These are phyloP conservation scores for Fistulina hepatica DNA, from an alignment of 1,284 basidiomycete genomes.

Conservation along the genomic window DNA sequence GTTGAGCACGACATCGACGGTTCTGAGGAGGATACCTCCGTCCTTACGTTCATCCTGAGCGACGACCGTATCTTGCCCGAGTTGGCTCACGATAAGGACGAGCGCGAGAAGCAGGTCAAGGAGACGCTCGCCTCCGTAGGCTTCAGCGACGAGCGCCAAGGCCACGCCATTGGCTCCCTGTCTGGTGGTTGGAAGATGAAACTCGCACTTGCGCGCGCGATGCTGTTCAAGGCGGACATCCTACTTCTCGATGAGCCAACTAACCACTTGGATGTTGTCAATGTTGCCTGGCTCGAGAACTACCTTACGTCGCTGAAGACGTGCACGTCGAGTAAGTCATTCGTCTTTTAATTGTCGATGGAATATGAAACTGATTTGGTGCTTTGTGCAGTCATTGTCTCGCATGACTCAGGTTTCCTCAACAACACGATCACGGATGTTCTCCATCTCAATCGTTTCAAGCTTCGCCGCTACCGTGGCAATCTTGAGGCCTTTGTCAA, in stretches of 20 bases:
- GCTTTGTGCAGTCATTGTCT: slow-evolving; percentile 70
- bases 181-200: slow-evolving; percentile 99
- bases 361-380: slow-evolving; percentile 13
- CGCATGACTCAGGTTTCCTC: slow-evolving; percentile 97
- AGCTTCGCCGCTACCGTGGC: slow-evolving; percentile 94
- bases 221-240: slow-evolving; percentile 98
- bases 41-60: slow-evolving; percentile 78
- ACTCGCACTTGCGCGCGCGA: slow-evolving; percentile 94
- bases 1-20: slow-evolving; percentile 99
- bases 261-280: slow-evolving; percentile 96
- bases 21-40: slow-evolving; percentile 84
- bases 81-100: too few relatives aligned
- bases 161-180: slow-evolving; percentile 77
- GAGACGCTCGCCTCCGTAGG: slow-evolving; percentile 84
- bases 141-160: slow-evolving; percentile 82
- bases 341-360: slow-evolving; percentile 13
- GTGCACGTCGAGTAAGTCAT: slow-evolving; percentile 79
- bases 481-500: slow-evolving; percentile 96
- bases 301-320: slow-evolving; percentile 84
- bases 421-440: slow-evolving; percentile 99
- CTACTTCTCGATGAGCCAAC: slow-evolving; percentile 95
- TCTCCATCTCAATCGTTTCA: slow-evolving; percentile 98
- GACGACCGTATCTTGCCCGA: slow-evolving; percentile 84
- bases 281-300: slow-evolving; percentile 93
- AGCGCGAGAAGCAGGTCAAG: slow-evolving; percentile 58